Evolutionary conservation across 164 flowering plant species (phyloP).

Genomic region (Dillenia turbinata): DNA sequence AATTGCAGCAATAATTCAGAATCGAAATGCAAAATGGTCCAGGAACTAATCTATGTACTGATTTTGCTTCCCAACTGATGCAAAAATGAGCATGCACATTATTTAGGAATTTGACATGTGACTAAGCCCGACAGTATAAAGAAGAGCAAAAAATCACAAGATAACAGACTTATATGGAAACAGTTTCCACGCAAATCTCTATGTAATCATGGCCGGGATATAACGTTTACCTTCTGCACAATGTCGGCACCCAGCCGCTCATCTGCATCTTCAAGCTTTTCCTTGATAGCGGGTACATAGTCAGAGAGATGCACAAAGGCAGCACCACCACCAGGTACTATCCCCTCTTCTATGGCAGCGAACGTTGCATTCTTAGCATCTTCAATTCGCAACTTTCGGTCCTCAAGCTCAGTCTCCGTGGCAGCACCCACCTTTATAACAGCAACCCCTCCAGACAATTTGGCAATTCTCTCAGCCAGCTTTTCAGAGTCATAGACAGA

Average conservation of each 20-base stretch:
- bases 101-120: no score
- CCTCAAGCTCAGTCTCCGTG: conserved; percentile 97
- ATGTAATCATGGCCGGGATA: no score
- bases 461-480: conserved; percentile 97
- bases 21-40: no score
- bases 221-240: conserved; percentile 69
- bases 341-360: conserved; percentile 99
- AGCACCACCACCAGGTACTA: conserved; percentile 98
- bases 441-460: conserved; percentile 97
- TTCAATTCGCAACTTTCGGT: conserved; percentile 91
- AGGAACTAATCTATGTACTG: no score
- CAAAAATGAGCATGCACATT: no score
- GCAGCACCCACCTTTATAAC: conserved; percentile 98
- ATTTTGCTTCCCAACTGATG: no score
- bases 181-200: no score
- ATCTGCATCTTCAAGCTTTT: conserved; percentile 74
- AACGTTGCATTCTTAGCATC: conserved; percentile 99
- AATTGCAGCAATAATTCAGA: no score
- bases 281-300: conserved; percentile 75
- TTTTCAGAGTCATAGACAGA: conserved; percentile 93
- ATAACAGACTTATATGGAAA: no score
- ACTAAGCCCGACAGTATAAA: no score
- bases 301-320: conserved; percentile 83
- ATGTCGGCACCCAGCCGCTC: conserved; percentile 91
- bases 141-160: no score